Evolutionary conservation across 768 basidiomycete species (phyloP).

Genomic region (Macrocybe gigantea): DNA sequence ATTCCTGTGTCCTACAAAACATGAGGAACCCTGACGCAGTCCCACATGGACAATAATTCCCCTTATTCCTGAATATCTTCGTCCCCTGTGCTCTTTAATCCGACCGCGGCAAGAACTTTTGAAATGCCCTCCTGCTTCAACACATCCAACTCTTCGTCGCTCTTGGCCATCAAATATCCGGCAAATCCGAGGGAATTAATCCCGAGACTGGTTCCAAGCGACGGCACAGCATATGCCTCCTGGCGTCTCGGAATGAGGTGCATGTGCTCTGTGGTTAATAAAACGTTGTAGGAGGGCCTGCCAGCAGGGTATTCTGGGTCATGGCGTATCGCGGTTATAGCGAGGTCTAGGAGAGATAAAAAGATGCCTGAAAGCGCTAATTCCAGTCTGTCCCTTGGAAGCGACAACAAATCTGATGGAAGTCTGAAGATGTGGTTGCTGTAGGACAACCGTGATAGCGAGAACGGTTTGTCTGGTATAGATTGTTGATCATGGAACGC

Average conservation of each 20-base stretch:
- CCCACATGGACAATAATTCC: no score
- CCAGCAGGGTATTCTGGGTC: slow-evolving; percentile 57
- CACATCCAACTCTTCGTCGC: slow-evolving; percentile 65
- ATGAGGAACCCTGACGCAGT: no score
- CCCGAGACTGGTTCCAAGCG: slow-evolving; percentile 53
- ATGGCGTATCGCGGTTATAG: slow-evolving; percentile 67
- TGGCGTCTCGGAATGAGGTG: slow-evolving; percentile 76
- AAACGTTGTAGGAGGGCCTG: slow-evolving; percentile 75
- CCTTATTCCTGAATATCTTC: slow-evolving; percentile 55
- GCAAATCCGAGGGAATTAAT: slow-evolving; percentile 89
- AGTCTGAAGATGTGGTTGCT: slow-evolving; percentile 75
- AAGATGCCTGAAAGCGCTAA: slow-evolving; percentile 52
- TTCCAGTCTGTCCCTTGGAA: slow-evolving; percentile 40
- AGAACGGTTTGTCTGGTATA: slow-evolving; percentile 63
- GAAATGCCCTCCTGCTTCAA: slow-evolving; percentile 59
- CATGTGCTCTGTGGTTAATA: slow-evolving; percentile 79
- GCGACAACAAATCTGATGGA: slow-evolving; percentile 33
- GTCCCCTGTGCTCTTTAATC: slow-evolving; percentile 5
- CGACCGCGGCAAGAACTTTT: slow-evolving; percentile 61
- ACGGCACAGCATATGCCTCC: slow-evolving; percentile 50
- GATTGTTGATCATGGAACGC: slow-evolving; percentile 1
- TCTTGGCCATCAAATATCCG: slow-evolving; percentile 85
- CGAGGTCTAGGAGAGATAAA: slow-evolving; percentile 70
- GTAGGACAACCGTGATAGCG: slow-evolving; percentile 63
- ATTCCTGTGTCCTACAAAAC: no score